A percentile compares a stretch with the other conserved stretches of the same genome.
Conservation (phyloP, 2,329 filamentous ascomycete genomes). For the Colletotrichum lindemuthianum region DNA sequence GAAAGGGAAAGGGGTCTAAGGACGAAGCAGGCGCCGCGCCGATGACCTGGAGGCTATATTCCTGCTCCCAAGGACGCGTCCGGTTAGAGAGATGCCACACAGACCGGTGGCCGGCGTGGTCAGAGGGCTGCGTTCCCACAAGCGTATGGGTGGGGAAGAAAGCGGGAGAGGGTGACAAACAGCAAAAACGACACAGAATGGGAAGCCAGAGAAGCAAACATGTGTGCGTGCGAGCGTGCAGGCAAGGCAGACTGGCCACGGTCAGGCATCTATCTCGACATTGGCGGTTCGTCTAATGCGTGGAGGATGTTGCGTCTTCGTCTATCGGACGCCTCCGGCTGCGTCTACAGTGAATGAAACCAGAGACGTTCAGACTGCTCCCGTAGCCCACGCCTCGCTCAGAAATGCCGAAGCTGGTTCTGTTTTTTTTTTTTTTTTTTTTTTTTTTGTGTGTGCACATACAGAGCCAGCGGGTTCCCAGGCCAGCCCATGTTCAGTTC, state of each 20-base stretch:
- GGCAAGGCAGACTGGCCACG: too few species aligned
- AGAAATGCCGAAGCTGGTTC: conserved; percentile 7
- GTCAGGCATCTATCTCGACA: conserved; percentile 8
- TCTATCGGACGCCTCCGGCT: conserved; percentile 14
- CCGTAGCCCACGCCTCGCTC: conserved; percentile 3
- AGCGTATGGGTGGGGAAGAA: background rate
- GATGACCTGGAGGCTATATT: conserved; percentile 27
- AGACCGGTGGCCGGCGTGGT: background rate
- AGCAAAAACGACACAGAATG: background rate
- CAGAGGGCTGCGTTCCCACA: too few species aligned
- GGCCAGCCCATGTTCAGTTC: too few species aligned
- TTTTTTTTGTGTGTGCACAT: too few species aligned
- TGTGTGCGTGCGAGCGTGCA: background rate
- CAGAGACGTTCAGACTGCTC: conserved; percentile 8
- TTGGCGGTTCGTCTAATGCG: background rate
- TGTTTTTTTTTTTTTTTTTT: too few species aligned
- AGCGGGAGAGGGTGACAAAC: background rate
- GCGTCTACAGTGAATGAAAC: background rate
- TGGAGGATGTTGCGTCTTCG: conserved; percentile 3
- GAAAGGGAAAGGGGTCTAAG: conserved; percentile 26
- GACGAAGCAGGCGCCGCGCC: conserved; percentile 21
- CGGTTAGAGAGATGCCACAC: conserved; percentile 21
- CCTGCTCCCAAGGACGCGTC: conserved; percentile 7
- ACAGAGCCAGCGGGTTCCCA: too few species aligned
- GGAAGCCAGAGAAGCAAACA: conserved; percentile 12